Conservation (phyloP, 768 basidiomycete species). For the Pleurotus pulmonarius region DNA sequence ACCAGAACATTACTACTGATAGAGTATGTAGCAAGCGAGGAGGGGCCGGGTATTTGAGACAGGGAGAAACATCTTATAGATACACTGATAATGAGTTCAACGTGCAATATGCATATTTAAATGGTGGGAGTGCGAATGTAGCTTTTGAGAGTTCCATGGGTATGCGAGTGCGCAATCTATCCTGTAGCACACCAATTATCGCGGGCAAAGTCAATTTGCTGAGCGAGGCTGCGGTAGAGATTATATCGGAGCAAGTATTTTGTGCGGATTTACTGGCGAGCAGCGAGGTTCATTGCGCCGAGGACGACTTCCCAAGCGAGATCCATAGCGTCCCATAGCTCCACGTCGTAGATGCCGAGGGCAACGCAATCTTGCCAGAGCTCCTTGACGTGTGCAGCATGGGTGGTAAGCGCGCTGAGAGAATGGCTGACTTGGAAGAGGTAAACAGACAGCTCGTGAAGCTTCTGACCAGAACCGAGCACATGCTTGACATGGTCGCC, state of each 20-base stretch:
- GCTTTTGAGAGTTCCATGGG: slow-evolving; percentile 1
- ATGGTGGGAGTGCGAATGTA: slow-evolving; percentile 5
- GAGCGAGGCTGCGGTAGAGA: background rate
- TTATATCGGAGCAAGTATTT: slow-evolving; percentile 1
- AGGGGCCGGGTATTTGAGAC: background rate
- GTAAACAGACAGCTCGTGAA: slow-evolving; percentile 54
- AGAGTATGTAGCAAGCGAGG: background rate
- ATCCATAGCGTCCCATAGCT: slow-evolving; percentile 76
- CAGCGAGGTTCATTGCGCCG: slow-evolving; percentile 48
- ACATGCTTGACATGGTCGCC: slow-evolving; percentile 28
- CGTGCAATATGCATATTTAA: background rate
- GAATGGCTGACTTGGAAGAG: slow-evolving; percentile 45
- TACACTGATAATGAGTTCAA: background rate
- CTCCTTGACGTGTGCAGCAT: slow-evolving; percentile 70
- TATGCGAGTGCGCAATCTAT: background rate
- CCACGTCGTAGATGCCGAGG: slow-evolving; percentile 68
- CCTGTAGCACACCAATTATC: slow-evolving; percentile 1
- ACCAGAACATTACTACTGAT: background rate
- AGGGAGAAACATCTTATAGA: slow-evolving; percentile 4
- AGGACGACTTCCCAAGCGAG: slow-evolving; percentile 78
- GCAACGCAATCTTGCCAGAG: slow-evolving; percentile 78
- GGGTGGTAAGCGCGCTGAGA: slow-evolving; percentile 42
- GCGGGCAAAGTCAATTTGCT: background rate
- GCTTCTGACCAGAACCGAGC: slow-evolving; percentile 43
- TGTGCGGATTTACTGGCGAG: slow-evolving; percentile 24